Evolutionary conservation across 2,329 filamentous ascomycete genomes (phyloP), one percentile per base, ranked within the genome.

Genomic region (Xylariaceae sp.): DNA sequence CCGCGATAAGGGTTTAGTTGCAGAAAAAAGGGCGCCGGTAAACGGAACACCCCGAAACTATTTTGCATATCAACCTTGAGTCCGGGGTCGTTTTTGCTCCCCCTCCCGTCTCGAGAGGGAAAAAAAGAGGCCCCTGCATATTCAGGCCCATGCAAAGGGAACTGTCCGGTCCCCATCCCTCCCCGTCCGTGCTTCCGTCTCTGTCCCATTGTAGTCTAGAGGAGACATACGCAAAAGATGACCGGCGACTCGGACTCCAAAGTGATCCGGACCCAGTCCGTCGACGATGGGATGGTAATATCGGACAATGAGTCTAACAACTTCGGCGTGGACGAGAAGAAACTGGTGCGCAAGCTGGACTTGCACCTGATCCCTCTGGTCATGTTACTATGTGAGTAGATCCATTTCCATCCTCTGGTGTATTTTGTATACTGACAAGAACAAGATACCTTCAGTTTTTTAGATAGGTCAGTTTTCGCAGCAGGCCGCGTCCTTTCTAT

Each of bases 381-480:
- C 6, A 83, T 84, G 75, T 59, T 75, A 5, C 61, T 85, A 12
- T 90, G 54, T 56, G 16, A 50, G 54, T 51, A 13, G 5, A n/a
- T n/a, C n/a, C n/a, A n/a, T n/a, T n/a, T n/a, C n/a, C n/a, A n/a
- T n/a, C n/a, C n/a, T n/a, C n/a, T n/a, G n/a, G n/a, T n/a, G n/a
- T n/a, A n/a, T n/a, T n/a, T n/a, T n/a, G n/a, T n/a, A n/a, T n/a
- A n/a, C n/a, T n/a, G n/a, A n/a, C n/a, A n/a, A 9, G 16, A 28
- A 26, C 8, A 24, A 57, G 54, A 90, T 56, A 69, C 88, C 11
- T 78, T 88, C 50, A 83, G 79, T 50, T 89, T 88, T 56, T 63
- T 89, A 7, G 85, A 88, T 56, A 70, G 83, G 74, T 78, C 55
- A 59, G 44, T 32, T 15, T 69, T 63, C 49, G 34, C 17, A 48